These are phyloP conservation scores for Bruguiera hainesii DNA, from an alignment of 441 rosid species.

Conservation along the genomic window DNA sequence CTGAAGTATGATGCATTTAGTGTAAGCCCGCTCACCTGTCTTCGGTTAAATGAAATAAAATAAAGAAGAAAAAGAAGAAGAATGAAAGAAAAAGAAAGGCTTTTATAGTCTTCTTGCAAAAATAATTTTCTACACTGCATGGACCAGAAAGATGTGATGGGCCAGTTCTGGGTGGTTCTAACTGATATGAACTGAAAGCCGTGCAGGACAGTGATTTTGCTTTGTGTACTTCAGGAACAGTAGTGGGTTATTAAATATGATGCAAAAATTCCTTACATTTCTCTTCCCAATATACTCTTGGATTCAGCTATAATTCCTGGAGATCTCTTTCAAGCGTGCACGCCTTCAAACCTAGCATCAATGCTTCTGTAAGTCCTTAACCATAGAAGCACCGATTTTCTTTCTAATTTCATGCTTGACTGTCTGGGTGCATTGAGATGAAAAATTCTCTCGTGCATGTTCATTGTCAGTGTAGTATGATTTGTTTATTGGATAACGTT, in stretches of 20 bases:
- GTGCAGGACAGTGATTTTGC: constrained; percentile 78
- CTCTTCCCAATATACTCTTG: constrained; percentile 81
- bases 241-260: constrained; percentile 56
- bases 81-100: not conserved
- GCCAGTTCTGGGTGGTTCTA: constrained; percentile 4
- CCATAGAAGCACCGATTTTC: not conserved
- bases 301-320: constrained; percentile 72
- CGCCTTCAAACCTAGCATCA: constrained; percentile 49
- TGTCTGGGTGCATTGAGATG: not conserved
- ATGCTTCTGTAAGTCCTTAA: constrained; percentile 47
- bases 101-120: not conserved
- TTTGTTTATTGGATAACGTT: not conserved
- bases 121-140: not conserved
- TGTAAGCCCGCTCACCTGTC: constrained; percentile 37
- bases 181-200: constrained; percentile 13
- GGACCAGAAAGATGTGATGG: not conserved
- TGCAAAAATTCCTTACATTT: constrained; percentile 80
- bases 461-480: not conserved
- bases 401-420: not conserved
- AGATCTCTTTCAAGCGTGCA: constrained; percentile 72
- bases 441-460: not conserved
- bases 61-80: too few species aligned
- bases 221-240: constrained; percentile 94
- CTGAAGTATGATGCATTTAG: constrained; percentile 71
- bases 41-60: not conserved